These are phyloP conservation scores for Stemphylium beticola DNA, from an alignment of 2,329 filamentous ascomycete genomes.

Conservation along the genomic window DNA sequence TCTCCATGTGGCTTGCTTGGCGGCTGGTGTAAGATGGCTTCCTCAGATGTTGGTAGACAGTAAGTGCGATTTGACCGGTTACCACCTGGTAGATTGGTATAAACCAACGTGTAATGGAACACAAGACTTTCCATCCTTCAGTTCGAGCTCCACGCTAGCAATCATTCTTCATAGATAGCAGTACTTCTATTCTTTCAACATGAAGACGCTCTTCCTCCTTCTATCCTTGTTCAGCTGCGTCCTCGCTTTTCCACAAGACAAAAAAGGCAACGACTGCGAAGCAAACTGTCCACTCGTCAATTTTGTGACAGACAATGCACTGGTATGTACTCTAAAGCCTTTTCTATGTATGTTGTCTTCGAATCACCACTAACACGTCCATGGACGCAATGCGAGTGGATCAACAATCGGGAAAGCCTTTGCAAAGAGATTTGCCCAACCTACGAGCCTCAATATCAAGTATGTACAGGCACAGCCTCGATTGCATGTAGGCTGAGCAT, in stretches of 20 bases:
- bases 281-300: neutral
- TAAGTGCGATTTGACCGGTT: neutral
- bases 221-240: constrained; percentile 3
- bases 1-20: constrained; percentile 5
- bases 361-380: neutral
- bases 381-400: constrained; percentile 37
- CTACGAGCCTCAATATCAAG: constrained; percentile 18
- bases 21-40: constrained; percentile 1
- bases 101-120: neutral
- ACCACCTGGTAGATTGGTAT: neutral
- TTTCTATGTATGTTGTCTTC: no score
- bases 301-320: neutral
- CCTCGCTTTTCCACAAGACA: neutral
- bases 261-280: neutral
- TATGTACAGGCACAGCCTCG: neutral
- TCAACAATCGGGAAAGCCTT: constrained; percentile 31
- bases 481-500: neutral
- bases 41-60: neutral
- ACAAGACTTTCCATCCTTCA: neutral
- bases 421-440: constrained; percentile 34
- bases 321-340: neutral
- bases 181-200: neutral
- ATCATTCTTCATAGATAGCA: neutral
- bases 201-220: constrained; percentile 5
- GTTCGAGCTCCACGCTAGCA: neutral